Base-by-base conservation (phyloP, 2,329 filamentous ascomycete species). In the Xylariaceae sp. region DNA sequence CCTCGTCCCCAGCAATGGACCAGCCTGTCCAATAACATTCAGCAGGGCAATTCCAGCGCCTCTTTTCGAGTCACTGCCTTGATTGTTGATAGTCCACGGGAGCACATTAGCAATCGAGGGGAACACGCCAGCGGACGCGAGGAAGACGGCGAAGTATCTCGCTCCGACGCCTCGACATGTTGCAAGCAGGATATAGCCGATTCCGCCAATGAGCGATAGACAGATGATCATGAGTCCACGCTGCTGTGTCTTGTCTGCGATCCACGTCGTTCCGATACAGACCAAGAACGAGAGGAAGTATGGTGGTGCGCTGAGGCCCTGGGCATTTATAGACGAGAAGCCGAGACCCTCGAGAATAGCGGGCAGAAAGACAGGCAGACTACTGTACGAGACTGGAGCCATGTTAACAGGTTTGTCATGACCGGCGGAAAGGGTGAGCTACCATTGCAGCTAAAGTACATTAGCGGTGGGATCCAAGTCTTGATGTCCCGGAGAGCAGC, bases 301-400 rank as follows among this genome's bases (percentile, higher is more conserved):
- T 0, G 87, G 86, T 1, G 87, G 87, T 0, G 86, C 86, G 1
- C 85, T 86, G 12, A 91, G 76, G 1, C 87, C 88, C 68, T 91
- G 87, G 0, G 88, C 84, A 52, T 83, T 75, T 54, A 89, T 78
- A 13, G 77, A 72, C 0, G 78, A 80, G 69, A 86, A 90, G 10
- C 87, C 87, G 83, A 90, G 88, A 49, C 80, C 74, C 45, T 75
- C 69, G 13, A 87, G 71, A 57, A 87, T 84, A 2, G 81, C 79
- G 0, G 84, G 84, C 2, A 87, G 73, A 60, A 86, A 88, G 2
- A 86, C 81, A 0, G 84, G 82, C 4, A 87, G 73, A 2, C 80
- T 84, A 6, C 81, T 80, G 66, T 84, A 88, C 42, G 83, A 84
- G 53, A 88, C 82, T 65, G 82, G 83, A 71, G 80, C 60, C 74